Evolutionary conservation across 768 basidiomycete species (phyloP).

Genomic region (Mycena kentingensis): DNA sequence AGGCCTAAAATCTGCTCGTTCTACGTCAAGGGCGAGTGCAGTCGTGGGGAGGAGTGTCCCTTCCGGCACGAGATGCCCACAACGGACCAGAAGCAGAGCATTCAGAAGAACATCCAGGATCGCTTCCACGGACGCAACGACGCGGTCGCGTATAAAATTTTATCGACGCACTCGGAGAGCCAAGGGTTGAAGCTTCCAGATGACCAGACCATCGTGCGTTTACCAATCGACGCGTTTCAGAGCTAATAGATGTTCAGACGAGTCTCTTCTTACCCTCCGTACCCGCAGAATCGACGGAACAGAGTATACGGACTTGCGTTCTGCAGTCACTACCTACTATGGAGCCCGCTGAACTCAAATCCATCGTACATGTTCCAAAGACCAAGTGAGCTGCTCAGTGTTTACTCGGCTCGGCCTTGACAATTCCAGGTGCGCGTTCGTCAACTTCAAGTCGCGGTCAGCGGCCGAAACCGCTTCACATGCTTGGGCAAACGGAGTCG

Average conservation of each 20-base stretch:
- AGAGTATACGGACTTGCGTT: conserved; percentile 71
- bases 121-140: conserved; percentile 92
- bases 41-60: conserved; percentile 88
- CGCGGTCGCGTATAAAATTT: conserved; percentile 90
- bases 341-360: conserved; percentile 70
- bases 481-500: conserved; percentile 88
- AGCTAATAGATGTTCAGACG: conserved; percentile 47
- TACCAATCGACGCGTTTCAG: background rate
- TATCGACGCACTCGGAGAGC: conserved; percentile 73
- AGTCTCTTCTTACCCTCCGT: conserved; percentile 85
- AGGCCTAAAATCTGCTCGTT: conserved; percentile 93
- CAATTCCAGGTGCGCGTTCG: conserved; percentile 79
- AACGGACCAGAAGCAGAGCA: conserved; percentile 70
- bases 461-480: conserved; percentile 89
- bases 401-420: conserved; percentile 36
- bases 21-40: conserved; percentile 94
- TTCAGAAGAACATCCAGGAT: conserved; percentile 64
- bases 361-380: conserved; percentile 83
- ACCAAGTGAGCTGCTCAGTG: conserved; percentile 43
- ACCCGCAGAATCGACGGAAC: conserved; percentile 68
- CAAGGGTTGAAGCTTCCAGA: conserved; percentile 90
- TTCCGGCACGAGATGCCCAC: conserved; percentile 92
- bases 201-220: conserved; percentile 79
- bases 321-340: conserved; percentile 65
- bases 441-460: conserved; percentile 84